Evolutionary conservation across 257 asterid genomes (phyloP), one percentile per base, ranked within the genome.

Genomic region (Mentha longifolia): DNA sequence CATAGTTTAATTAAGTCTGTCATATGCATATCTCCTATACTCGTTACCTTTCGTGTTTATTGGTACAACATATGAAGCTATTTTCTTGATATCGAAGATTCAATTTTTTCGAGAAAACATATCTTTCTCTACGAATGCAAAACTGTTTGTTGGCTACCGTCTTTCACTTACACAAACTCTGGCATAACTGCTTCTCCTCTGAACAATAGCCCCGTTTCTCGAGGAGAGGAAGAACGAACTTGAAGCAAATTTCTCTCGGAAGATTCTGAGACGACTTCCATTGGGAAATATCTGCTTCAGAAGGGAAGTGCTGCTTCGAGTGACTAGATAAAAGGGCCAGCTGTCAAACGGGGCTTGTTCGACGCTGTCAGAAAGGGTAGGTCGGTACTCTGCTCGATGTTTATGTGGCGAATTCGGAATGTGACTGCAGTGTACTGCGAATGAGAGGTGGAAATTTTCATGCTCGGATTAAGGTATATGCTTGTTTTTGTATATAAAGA

Each of bases 171-270:
- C 47, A 9, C 64, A n/a, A 11, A 49, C 17, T 49, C 20, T 20
- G 65, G 68, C 62, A 33, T 17, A 54, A 43, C 16, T 30, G 17
- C 30, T 15, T 68, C 28, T 43, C 47, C 31, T 58, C 47, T 45
- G 13, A 57, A 47, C 35, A 35, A 46, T 9, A 35, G 54, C 10
- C 37, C 45, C 35, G 12, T 22, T 67, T 58, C 45, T 50, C 47
- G 52, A 41, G 20, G 61, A 11, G 47, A 58, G 16, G 14, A 50
- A 67, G 74, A 67, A 66, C 47, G 33, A 37, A 14, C 35, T 54
- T 14, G 46, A 31, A 19, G 20, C 22, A 37, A 19, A 52, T 19
- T 35, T 12, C 19, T 35, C 11, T 54, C 7, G 15, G 51, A 39
- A 52, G 41, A 35, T 42, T 61, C 72, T 67, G 19, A 7, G 39